phyloP scores from a whole-genome alignment of 495 filamentous ascomycete genomes.

The Penicillium crystallinum region DNA sequence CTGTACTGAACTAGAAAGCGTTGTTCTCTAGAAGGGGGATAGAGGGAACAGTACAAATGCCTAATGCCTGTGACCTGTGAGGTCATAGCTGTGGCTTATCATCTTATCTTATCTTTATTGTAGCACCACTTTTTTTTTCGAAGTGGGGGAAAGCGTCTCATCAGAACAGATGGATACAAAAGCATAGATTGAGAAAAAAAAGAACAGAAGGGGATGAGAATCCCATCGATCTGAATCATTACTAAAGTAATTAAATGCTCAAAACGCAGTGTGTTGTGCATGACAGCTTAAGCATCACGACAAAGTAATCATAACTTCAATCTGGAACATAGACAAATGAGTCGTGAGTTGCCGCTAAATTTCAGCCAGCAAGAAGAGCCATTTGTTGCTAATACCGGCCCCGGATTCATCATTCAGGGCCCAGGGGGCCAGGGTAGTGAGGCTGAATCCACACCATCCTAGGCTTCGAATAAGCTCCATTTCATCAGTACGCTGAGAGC shows the following conservation, averaged over 20 bases:
- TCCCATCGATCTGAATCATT: not conserved
- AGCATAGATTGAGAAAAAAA: not conserved
- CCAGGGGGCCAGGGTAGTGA: conserved; percentile 74
- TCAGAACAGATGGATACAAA: not conserved
- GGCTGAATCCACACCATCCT: conserved; percentile 87
- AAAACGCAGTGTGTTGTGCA: not conserved
- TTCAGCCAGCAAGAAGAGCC: conserved; percentile 86
- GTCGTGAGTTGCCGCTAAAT: conserved; percentile 38
- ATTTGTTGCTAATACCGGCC: conserved; percentile 56
- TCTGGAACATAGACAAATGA: not conserved
- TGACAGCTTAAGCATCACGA: not conserved
- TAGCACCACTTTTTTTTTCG: too few species aligned
- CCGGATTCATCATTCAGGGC: conserved; percentile 40
- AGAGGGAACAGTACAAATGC: not conserved
- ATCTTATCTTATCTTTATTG: not conserved
- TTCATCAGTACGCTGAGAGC: conserved; percentile 52
- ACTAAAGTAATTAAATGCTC: not conserved
- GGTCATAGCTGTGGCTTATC: not conserved
- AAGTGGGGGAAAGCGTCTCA: not conserved
- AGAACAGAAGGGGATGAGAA: not conserved
- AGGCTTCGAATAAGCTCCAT: conserved; percentile 69
- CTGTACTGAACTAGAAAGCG: not conserved
- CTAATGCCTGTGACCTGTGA: too few species aligned
- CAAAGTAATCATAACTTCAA: not conserved
- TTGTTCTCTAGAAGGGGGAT: not conserved